These are phyloP conservation scores for Microdochium nivale DNA, from an alignment of 2,329 filamentous ascomycete genomes.

Conservation along the genomic window DNA sequence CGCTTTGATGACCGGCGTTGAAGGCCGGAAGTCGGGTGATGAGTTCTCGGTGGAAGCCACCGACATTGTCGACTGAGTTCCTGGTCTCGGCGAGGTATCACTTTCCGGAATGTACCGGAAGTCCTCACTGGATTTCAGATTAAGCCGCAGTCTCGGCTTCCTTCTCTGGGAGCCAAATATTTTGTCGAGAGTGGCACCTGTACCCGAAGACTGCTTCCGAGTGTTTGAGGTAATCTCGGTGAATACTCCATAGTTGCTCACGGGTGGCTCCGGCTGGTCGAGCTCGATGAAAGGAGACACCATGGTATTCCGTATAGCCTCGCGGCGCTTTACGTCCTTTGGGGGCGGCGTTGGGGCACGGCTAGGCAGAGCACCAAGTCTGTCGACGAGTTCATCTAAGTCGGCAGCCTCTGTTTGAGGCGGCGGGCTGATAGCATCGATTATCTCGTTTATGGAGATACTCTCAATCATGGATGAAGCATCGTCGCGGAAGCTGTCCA, in stretches of 20 bases:
- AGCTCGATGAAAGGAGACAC: slow-evolving; percentile 13
- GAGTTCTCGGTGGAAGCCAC: background rate
- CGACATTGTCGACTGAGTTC: slow-evolving; percentile 14
- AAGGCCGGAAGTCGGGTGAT: slow-evolving; percentile 10
- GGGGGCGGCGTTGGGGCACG: slow-evolving; percentile 22
- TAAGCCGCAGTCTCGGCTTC: background rate
- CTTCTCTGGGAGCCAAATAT: slow-evolving; percentile 2
- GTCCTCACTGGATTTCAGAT: background rate
- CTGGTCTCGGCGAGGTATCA: slow-evolving; percentile 4
- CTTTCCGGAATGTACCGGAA: background rate
- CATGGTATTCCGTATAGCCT: slow-evolving; percentile 13
- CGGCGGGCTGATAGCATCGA: slow-evolving; percentile 1
- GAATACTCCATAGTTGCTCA: slow-evolving; percentile 12
- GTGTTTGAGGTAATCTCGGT: slow-evolving; percentile 15
- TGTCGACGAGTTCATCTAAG: background rate
- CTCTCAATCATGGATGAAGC: background rate
- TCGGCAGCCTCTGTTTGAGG: background rate
- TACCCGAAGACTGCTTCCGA: background rate
- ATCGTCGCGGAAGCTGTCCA: background rate
- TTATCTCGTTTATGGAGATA: slow-evolving; percentile 9
- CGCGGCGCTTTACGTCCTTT: slow-evolving; percentile 19
- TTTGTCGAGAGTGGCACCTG: background rate
- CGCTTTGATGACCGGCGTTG: slow-evolving; percentile 16
- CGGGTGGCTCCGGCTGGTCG: slow-evolving; percentile 3
- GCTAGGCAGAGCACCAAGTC: slow-evolving; percentile 9